phyloP scores from a whole-genome alignment of 23 red algal species.

The Gracilaria domingensis region DNA sequence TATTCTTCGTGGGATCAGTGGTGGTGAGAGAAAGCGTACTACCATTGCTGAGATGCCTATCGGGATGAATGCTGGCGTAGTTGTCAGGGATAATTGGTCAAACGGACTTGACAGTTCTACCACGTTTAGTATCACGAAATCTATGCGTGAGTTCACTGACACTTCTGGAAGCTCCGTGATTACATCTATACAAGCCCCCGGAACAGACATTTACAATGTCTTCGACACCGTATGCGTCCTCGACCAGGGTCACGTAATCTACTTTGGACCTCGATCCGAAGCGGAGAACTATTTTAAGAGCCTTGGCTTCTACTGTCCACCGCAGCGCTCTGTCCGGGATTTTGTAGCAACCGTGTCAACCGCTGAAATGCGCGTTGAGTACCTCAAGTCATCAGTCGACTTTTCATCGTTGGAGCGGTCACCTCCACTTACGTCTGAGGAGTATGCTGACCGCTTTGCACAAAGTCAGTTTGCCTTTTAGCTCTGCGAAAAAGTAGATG shows the following conservation, averaged over 20 bases:
- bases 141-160: slow-evolving; percentile 70
- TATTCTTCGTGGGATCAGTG: slow-evolving; percentile 85
- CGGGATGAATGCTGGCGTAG: slow-evolving; percentile 46
- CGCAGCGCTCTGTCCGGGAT: slow-evolving; percentile 85
- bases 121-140: slow-evolving; percentile 75
- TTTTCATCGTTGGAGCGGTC: background rate
- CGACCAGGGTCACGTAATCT: slow-evolving; percentile 81
- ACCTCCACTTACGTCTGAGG: background rate
- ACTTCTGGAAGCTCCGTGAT: slow-evolving; percentile 46
- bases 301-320: slow-evolving; percentile 82
- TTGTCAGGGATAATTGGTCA: slow-evolving; percentile 86
- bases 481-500: background rate
- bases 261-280: slow-evolving; percentile 84
- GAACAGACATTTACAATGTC: slow-evolving; percentile 75
- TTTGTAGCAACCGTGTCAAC: slow-evolving; percentile 85
- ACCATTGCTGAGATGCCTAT: slow-evolving; percentile 93
- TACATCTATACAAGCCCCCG: slow-evolving; percentile 82
- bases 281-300: slow-evolving; percentile 76
- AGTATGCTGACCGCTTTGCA: background rate
- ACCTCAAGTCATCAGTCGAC: background rate
- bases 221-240: slow-evolving; percentile 95
- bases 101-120: slow-evolving; percentile 88
- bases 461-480: background rate
- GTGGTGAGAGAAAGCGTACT: slow-evolving; percentile 95
- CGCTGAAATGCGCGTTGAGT: slow-evolving; percentile 34